Evolutionary conservation across 495 filamentous ascomycete species (phyloP), one percentile per base, ranked within the genome.

Genomic region (Penicillium cinerascens): DNA sequence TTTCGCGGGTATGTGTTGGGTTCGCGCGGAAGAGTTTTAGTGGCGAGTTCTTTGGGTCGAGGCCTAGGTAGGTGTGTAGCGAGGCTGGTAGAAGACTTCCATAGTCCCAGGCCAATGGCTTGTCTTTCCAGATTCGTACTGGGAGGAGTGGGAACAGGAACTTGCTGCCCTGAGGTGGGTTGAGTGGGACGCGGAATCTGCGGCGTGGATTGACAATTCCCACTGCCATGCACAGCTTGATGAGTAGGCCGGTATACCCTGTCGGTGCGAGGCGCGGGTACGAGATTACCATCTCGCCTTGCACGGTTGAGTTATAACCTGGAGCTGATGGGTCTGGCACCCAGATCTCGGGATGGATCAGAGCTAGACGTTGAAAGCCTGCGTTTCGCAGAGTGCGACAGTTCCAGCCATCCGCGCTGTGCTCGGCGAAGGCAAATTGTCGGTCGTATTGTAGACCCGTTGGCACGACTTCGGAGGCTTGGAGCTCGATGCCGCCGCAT

Each of bases 391-490:
- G 51, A 4, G 92, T 96, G 58, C 91, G 78, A 59, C 89, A 91
- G 13, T 79, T 78, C 91, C 91, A 97, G 44, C 51, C 58, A 0
- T 59, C 55, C 0, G 56, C 11, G 36, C 25, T 47, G 6, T 85
- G 74, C 65, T 90, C 84, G 1, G 86, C 88, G 58, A 96, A 89
- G 43, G 82, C 87, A 75, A 91, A 96, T 57, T 89, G 82, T 1
- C 92, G 85, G 66, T 97, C 92, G 65, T 86, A 87, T 65, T 87
- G 77, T 41, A 97, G 76, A 3, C 92, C 92, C 15, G 82, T 84
- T 5, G 81, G 64, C 23, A 91, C 70, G 4, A 95, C 78, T 44
- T 83, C 82, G 39, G 81, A 83, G 45, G 75, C 60, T 47, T 79
- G 70, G 45, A 96, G 63, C 69, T 96, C 89, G 17, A 96, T 83